Conservation (phyloP, 208 protist genomes). For the Crithidia bombi region DNA sequence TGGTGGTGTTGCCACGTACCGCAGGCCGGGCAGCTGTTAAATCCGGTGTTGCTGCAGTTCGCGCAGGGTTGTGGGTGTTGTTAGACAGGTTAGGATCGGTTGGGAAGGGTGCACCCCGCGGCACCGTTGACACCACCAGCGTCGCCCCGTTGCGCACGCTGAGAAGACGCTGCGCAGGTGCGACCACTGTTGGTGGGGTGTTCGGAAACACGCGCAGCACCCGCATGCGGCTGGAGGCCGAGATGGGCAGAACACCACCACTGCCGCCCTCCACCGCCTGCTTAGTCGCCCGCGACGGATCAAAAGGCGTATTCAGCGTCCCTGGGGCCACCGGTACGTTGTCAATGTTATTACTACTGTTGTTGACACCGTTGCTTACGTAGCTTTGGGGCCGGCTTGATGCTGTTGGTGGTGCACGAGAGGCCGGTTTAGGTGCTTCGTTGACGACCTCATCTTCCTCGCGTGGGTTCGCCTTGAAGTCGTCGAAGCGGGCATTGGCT, state of each 20-base stretch:
- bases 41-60: background rate
- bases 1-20: background rate
- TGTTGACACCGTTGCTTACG: background rate
- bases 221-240: background rate
- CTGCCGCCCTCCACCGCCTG: background rate
- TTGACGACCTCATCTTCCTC: background rate
- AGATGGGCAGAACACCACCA: background rate
- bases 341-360: background rate
- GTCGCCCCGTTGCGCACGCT: background rate
- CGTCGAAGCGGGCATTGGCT: slow-evolving; percentile 19
- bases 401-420: background rate
- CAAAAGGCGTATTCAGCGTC: background rate
- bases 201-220: slow-evolving; percentile 5
- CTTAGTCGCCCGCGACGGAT: background rate
- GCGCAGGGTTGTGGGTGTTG: background rate
- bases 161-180: background rate
- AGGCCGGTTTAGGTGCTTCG: background rate
- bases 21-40: no score
- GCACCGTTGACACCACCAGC: background rate
- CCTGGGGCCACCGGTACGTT: background rate
- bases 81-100: background rate
- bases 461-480: slow-evolving; percentile 37
- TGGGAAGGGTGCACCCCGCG: background rate
- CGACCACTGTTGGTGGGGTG: background rate
- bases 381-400: no score